Evolutionary conservation across 1,284 basidiomycete species (phyloP), one percentile per base, ranked within the genome.

Genomic region (Agroathelia rolfsii): DNA sequence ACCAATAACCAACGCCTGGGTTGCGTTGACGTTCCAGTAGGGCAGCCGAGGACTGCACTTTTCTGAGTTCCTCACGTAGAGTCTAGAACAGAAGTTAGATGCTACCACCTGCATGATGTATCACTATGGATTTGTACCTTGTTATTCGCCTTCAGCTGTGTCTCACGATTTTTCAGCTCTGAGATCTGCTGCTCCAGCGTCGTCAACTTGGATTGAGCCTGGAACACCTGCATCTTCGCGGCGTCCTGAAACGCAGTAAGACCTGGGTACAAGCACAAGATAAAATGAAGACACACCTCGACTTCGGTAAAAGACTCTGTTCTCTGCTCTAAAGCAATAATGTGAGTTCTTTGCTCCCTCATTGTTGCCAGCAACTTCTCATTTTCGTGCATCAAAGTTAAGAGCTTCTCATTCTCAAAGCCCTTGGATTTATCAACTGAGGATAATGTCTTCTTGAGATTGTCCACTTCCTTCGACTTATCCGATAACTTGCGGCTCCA

Each of bases 1-100:
- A 71, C 87, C 88, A 94, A 53, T 92, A 94, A 4, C 90, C 88
- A 8, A 89, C 81, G n/a, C 90, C 90, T 0, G 90, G 87, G 48
- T 85, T 87, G 19, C 92, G 74, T 47, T 90, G 85, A 30, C 76
- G 70, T 49, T 95, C 92, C 17, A 95, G 64, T n/a, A 94, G 56
- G 4, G 88, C 79, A 20, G 82, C 84, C 11, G 88, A 92, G 0
- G 80, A 84, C 54, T 94, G 92, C 2, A 96, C 78, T 54, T 95
- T 95, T 28, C 88, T 77, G 36, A 96, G 57, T 52, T 96, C 92
- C 37, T 95, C 92, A 9, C 88, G 76, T 11, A 95, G 60, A 0
- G 77, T 86, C 82, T 90, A 44, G 12, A 37, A 29, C 16, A 10
- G 17, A 1, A 19, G 17, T 28, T 24, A 35, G 38, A 28, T 28